Evolutionary conservation across 2,329 filamentous ascomycete genomes (phyloP).

Genomic region (Aspergillus felis): DNA sequence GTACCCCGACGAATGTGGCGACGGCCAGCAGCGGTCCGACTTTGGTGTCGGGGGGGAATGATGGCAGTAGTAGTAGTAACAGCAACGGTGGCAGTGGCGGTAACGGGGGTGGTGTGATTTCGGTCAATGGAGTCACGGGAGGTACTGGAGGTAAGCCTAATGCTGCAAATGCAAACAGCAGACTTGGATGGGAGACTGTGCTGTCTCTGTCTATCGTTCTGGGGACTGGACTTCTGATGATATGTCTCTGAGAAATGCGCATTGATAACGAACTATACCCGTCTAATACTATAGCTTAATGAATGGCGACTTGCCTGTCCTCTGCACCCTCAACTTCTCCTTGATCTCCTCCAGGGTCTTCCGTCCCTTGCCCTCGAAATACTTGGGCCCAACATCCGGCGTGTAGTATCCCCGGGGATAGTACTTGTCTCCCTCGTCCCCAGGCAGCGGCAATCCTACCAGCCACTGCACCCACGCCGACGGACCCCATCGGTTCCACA

Average conservation of each 20-base stretch:
- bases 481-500: constrained; percentile 62
- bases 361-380: constrained; percentile 49
- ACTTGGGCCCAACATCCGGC: constrained; percentile 60
- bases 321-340: constrained; percentile 42
- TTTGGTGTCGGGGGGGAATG: background rate
- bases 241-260: background rate
- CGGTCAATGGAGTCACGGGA: background rate
- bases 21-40: background rate
- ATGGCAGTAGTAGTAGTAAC: background rate
- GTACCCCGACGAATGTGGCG: background rate
- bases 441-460: constrained; percentile 47
- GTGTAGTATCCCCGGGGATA: constrained; percentile 47
- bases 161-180: background rate
- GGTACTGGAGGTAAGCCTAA: background rate
- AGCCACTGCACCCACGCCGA: constrained; percentile 48
- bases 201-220: background rate
- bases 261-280: constrained; percentile 47
- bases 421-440: constrained; percentile 45
- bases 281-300: constrained; percentile 1
- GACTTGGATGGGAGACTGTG: background rate
- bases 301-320: constrained; percentile 1
- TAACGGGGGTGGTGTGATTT: background rate
- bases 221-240: background rate
- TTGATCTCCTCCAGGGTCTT: constrained; percentile 22
- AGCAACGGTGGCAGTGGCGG: background rate